phyloP scores from a whole-genome alignment of 1,139 yeast species.

The Neolecta irregularis region DNA sequence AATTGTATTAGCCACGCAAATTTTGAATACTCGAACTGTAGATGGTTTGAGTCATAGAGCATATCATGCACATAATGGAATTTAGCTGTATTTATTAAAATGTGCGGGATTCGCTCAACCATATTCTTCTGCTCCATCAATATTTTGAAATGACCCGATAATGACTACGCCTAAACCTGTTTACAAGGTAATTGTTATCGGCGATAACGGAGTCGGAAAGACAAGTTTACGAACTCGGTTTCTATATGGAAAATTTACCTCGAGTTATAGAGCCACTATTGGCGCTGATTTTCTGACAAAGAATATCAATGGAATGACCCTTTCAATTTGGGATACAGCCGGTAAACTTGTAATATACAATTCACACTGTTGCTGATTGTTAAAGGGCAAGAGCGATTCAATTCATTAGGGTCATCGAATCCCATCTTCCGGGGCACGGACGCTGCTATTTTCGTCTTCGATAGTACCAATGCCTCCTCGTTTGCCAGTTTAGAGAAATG shows the following conservation, averaged over 20 bases:
- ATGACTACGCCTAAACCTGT: too few relatives aligned
- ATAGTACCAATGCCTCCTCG: conserved; percentile 37
- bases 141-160: too few relatives aligned
- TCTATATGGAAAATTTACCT: conserved; percentile 6
- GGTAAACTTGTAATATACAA: too few relatives aligned
- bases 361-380: too few relatives aligned
- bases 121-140: too few relatives aligned
- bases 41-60: too few relatives aligned
- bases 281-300: conserved; percentile 11
- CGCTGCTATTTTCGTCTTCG: conserved; percentile 42
- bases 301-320: conserved; percentile 22
- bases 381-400: conserved; percentile 51
- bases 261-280: conserved; percentile 8
- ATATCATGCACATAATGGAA: too few relatives aligned
- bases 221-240: conserved; percentile 6
- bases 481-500: conserved; percentile 38
- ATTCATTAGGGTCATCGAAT: conserved; percentile 40
- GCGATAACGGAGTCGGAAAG: conserved; percentile 10
- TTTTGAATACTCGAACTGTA: too few relatives aligned
- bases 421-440: conserved; percentile 50
- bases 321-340: conserved; percentile 55
- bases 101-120: too few relatives aligned
- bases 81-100: too few relatives aligned
- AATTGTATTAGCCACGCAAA: too few relatives aligned
- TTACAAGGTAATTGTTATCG: not conserved